Evolutionary conservation across 768 basidiomycete genomes (phyloP).

Genomic region (Lactarius evosmus): DNA sequence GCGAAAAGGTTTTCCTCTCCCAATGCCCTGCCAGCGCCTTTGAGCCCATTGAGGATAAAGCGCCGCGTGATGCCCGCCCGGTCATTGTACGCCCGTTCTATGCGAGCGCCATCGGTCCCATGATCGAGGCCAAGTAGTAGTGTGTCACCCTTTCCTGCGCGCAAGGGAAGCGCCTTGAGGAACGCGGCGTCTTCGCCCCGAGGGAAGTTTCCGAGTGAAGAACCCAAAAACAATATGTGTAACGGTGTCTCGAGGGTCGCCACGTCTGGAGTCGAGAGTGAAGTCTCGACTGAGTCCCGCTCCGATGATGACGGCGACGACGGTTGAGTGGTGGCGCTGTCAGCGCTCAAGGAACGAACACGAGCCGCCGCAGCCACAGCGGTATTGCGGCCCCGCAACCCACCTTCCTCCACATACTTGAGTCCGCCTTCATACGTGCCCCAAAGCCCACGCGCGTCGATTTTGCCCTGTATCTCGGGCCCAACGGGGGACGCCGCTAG

Average conservation of each 20-base stretch:
- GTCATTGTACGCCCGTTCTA: conserved; percentile 89
- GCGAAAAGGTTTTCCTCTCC: conserved; percentile 65
- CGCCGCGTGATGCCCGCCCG: conserved; percentile 61
- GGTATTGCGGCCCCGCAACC: conserved; percentile 39
- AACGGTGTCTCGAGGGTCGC: conserved; percentile 45
- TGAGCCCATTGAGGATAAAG: conserved; percentile 88
- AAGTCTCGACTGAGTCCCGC: conserved; percentile 30
- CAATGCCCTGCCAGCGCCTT: conserved; percentile 60
- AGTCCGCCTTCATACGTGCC: conserved; percentile 91
- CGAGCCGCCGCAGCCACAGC: conserved; percentile 16
- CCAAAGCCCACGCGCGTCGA: conserved; percentile 79
- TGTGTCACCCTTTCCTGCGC: conserved; percentile 72
- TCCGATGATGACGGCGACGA: conserved; percentile 26
- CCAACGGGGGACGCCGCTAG: conserved; percentile 66
- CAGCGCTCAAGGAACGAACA: conserved; percentile 41
- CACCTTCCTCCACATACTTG: conserved; percentile 68
- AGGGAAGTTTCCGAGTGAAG: conserved; percentile 86
- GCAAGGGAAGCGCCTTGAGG: conserved; percentile 73
- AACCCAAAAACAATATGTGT: conserved; percentile 90
- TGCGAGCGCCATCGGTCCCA: conserved; percentile 60
- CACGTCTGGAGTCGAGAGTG: conserved; percentile 49
- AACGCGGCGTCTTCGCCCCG: conserved; percentile 68
- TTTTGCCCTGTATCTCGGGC: conserved; percentile 58
- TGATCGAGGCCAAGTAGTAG: conserved; percentile 91
- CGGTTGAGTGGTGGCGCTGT: conserved; percentile 28